Evolutionary conservation across 768 basidiomycete genomes (phyloP).

Genomic region (Suillus subluteus): DNA sequence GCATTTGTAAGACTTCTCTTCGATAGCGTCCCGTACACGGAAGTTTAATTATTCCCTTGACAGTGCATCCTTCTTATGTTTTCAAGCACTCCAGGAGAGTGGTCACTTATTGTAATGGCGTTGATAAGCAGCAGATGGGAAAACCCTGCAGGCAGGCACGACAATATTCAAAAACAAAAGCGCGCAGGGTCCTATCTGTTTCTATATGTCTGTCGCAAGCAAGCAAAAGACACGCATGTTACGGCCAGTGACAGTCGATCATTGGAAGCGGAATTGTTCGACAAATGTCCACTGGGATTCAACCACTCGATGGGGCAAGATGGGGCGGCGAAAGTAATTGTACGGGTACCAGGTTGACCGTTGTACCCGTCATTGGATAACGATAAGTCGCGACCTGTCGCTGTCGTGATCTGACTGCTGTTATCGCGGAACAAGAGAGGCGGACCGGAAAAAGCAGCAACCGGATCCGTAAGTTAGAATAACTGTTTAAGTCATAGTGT

Average conservation of each 20-base stretch:
- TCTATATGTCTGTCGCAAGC: neutral
- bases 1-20: neutral
- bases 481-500: neutral
- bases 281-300: neutral
- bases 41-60: neutral
- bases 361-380: neutral
- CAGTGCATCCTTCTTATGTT: neutral
- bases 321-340: neutral
- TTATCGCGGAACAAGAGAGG: neutral
- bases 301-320: neutral
- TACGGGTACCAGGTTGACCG: neutral
- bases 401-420: neutral
- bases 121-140: neutral
- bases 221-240: conserved; percentile 1
- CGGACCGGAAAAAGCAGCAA: neutral
- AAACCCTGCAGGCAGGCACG: neutral
- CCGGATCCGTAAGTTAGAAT: neutral
- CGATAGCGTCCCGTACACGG: neutral
- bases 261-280: neutral
- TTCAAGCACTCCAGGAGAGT: neutral
- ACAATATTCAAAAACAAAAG: neutral
- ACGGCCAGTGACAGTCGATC: neutral
- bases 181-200: neutral
- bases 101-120: neutral
- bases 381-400: neutral